Conservation (phyloP, 805 yeast genomes). For the Ogataea trehalophila region DNA sequence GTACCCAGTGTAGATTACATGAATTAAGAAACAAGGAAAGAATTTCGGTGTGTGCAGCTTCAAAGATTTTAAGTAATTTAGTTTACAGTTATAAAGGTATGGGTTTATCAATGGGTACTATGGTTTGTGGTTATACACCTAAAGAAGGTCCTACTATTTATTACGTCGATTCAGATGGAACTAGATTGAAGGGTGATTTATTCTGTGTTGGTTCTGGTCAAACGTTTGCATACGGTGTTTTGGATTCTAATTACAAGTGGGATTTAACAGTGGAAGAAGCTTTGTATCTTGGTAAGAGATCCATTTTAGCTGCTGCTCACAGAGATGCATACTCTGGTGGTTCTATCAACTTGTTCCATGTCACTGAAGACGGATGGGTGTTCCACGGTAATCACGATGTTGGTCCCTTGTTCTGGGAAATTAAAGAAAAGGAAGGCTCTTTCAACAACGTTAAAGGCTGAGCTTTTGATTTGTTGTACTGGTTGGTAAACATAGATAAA, state of each 20-base stretch:
- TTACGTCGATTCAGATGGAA: conserved; percentile 96
- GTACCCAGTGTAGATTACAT: conserved; percentile 91
- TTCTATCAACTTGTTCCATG: conserved; percentile 87
- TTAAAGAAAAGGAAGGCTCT: conserved; percentile 81
- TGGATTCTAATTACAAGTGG: conserved; percentile 90
- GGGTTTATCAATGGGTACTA: conserved; percentile 99
- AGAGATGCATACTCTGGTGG: conserved; percentile 99
- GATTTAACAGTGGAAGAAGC: conserved; percentile 92
- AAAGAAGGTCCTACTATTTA: conserved; percentile 94
- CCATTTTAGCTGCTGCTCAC: conserved; percentile 95
- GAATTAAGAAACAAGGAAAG: conserved; percentile 93
- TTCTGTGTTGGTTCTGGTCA: conserved; percentile 99
- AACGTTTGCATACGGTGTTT: conserved; percentile 97
- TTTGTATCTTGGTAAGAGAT: conserved; percentile 86
- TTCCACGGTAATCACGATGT: conserved; percentile 95
- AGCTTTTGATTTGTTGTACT: not conserved
- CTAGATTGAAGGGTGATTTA: conserved; percentile 88
- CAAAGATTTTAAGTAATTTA: conserved; percentile 85
- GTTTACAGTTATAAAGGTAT: conserved; percentile 94
- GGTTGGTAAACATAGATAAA: not conserved
- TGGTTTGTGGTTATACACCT: conserved; percentile 95
- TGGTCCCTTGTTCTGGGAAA: conserved; percentile 86
- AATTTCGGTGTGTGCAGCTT: conserved; percentile 94
- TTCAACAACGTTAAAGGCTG: conserved; percentile 72
- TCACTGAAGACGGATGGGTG: conserved; percentile 90